Conservation (phyloP, 805 yeast species). For the Kuraishia capsulata region DNA sequence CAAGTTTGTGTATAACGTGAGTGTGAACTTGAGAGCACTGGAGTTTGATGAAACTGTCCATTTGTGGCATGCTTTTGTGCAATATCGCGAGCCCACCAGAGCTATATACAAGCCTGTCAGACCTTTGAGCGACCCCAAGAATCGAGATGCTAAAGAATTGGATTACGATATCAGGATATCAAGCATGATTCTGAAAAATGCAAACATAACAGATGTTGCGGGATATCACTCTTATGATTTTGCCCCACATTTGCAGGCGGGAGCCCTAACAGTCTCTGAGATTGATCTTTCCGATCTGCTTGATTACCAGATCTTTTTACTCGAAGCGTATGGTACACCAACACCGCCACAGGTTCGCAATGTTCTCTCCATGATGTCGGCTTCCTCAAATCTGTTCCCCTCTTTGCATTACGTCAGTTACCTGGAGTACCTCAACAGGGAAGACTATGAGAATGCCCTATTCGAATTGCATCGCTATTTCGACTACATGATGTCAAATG, state of each 20-base stretch:
- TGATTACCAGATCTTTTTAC: constrained; percentile 40
- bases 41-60: constrained; percentile 36
- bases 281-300: constrained; percentile 40
- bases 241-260: constrained; percentile 1
- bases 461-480: constrained; percentile 52
- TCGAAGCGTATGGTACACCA: constrained; percentile 43
- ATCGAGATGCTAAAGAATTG: too few relatives aligned
- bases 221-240: not conserved
- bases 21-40: constrained; percentile 30
- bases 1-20: constrained; percentile 29
- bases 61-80: constrained; percentile 31
- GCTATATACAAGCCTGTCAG: too few relatives aligned
- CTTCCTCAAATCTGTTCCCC: constrained; percentile 29
- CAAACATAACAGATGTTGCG: not conserved
- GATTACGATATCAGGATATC: not conserved
- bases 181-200: not conserved
- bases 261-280: constrained; percentile 33
- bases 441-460: constrained; percentile 55
- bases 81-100: constrained; percentile 20
- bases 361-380: constrained; percentile 36
- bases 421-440: constrained; percentile 44
- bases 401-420: constrained; percentile 49
- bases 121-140: not conserved
- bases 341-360: constrained; percentile 34
- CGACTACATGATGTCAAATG: constrained; percentile 67